These are phyloP conservation scores for Hypoxylon sp. DNA, from an alignment of 2,329 filamentous ascomycete genomes.

Conservation along the genomic window DNA sequence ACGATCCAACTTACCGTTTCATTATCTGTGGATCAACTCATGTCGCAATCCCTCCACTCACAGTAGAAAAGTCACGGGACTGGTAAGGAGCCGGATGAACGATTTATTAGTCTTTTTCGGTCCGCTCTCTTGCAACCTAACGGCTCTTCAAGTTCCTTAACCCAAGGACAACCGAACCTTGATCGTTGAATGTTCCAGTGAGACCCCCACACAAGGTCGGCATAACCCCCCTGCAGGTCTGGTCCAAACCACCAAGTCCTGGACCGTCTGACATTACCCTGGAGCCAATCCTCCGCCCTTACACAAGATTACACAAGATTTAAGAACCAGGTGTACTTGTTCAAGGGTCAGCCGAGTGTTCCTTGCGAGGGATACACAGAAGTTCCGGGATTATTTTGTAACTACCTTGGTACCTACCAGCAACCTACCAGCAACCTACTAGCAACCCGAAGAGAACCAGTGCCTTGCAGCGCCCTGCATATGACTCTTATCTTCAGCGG, in stretches of 20 bases:
- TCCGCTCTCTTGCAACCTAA: constrained; percentile 23
- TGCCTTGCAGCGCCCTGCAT: constrained; percentile 43
- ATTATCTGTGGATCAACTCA: constrained; percentile 43
- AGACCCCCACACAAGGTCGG: constrained; percentile 39
- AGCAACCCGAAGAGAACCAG: constrained; percentile 23
- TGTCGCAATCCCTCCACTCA: constrained; percentile 43
- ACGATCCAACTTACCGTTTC: constrained; percentile 43
- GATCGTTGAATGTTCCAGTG: constrained; percentile 28
- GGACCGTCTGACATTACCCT: constrained; percentile 40
- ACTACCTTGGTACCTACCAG: constrained; percentile 8
- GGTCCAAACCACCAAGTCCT: constrained; percentile 36
- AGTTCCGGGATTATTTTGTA: constrained; percentile 26
- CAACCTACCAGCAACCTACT: not conserved
- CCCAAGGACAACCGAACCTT: constrained; percentile 24
- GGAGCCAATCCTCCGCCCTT: constrained; percentile 39
- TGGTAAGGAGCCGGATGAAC: constrained; percentile 24
- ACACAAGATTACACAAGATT: constrained; percentile 32
- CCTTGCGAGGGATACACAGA: constrained; percentile 29
- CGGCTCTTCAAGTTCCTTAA: constrained; percentile 30
- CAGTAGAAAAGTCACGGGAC: constrained; percentile 42
- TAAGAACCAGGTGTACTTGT: constrained; percentile 27
- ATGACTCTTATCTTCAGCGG: constrained; percentile 41
- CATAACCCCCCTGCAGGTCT: constrained; percentile 36
- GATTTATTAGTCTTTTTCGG: constrained; percentile 26
- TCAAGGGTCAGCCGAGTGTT: constrained; percentile 36